These are phyloP conservation scores for Stenocarpella maydis DNA, from an alignment of 2,329 filamentous ascomycete species.

Conservation along the genomic window DNA sequence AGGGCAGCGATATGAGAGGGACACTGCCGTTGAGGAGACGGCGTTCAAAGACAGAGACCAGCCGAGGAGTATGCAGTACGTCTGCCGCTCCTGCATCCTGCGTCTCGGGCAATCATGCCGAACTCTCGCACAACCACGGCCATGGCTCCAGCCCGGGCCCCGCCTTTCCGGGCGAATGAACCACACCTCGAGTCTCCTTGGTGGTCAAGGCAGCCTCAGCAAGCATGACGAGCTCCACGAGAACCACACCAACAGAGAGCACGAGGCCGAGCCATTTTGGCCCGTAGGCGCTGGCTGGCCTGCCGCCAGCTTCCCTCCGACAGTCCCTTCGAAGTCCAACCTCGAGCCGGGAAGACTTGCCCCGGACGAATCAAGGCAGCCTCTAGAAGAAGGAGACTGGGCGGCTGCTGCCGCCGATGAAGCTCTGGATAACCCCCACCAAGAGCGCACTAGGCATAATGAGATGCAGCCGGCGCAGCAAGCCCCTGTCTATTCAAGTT, in stretches of 20 bases:
- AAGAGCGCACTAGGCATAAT: neutral
- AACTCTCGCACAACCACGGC: neutral
- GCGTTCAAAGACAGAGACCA: slow-evolving; percentile 27
- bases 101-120: slow-evolving; percentile 35
- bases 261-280: neutral
- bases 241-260: neutral
- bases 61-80: slow-evolving; percentile 35
- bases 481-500: neutral
- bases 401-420: slow-evolving; percentile 13
- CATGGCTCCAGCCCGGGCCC: neutral
- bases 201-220: neutral
- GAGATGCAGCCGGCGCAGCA: neutral
- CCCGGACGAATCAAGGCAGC: neutral
- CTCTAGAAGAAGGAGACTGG: neutral
- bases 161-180: slow-evolving; percentile 1
- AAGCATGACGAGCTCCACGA: neutral
- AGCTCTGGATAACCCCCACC: neutral
- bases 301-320: neutral
- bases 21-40: slow-evolving; percentile 31
- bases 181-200: neutral
- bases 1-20: slow-evolving; percentile 30
- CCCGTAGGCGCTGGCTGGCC: neutral
- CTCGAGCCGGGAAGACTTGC: neutral
- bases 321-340: neutral
- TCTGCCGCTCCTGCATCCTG: slow-evolving; percentile 34